phyloP scores from a whole-genome alignment of 176 grass and related monocot species.

The Coix lacrymajobi region DNA sequence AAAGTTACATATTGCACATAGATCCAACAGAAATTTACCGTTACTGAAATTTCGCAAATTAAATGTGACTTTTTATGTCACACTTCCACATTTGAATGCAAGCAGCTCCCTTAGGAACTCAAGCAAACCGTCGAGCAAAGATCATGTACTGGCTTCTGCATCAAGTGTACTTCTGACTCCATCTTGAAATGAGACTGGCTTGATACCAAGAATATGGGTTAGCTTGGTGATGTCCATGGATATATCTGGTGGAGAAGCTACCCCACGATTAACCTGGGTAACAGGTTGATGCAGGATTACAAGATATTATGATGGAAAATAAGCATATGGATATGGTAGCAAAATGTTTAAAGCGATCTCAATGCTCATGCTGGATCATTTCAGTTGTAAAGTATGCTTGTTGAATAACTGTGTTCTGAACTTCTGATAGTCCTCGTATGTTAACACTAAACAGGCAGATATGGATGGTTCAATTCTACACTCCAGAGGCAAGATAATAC shows the following conservation, averaged over 20 bases:
- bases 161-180: constrained; percentile 74
- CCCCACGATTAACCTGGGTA: constrained; percentile 68
- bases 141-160: constrained; percentile 35
- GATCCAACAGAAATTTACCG: background rate
- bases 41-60: background rate
- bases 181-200: constrained; percentile 58
- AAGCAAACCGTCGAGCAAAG: background rate
- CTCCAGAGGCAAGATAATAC: constrained; percentile 28
- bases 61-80: background rate
- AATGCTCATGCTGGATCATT: background rate
- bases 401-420: background rate
- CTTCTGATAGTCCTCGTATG: background rate
- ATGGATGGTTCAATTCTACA: constrained; percentile 4
- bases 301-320: constrained; percentile 2
- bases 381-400: background rate
- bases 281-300: constrained; percentile 6
- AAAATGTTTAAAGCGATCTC: background rate
- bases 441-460: background rate
- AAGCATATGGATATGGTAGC: background rate
- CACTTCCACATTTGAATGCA: constrained; percentile 4
- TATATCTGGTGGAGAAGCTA: constrained; percentile 86
- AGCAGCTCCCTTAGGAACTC: background rate
- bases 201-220: constrained; percentile 56
- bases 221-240: constrained; percentile 90
- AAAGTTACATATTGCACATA: constrained; percentile 6